A percentile compares a stretch with the other conserved stretches of the same genome.
Conservation (phyloP, 2,329 filamentous ascomycete genomes). For the Plenodomus tracheiphilus region DNA sequence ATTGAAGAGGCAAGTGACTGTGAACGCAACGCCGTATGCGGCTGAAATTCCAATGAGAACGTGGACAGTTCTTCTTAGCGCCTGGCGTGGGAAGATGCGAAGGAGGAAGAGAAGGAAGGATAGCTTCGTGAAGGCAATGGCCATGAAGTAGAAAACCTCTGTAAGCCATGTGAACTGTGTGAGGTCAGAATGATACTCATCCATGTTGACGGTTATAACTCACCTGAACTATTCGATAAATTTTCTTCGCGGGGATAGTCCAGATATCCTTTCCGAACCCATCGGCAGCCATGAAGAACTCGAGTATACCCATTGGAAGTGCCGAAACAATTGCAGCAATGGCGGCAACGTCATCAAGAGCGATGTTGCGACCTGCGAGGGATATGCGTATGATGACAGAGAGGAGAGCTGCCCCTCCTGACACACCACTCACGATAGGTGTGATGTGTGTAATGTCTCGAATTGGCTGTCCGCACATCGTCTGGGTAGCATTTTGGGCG, state of each 20-base stretch:
- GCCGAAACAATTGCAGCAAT: conserved; percentile 9
- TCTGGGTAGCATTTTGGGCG: conserved; percentile 43
- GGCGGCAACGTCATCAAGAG: conserved; percentile 15
- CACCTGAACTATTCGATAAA: conserved; percentile 5
- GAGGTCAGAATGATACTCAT: background rate
- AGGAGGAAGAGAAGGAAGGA: conserved; percentile 30
- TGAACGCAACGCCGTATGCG: conserved; percentile 22
- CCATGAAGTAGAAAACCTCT: conserved; percentile 34
- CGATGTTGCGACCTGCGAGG: conserved; percentile 6
- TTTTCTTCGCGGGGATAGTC: conserved; percentile 45
- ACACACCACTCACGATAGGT: conserved; percentile 27
- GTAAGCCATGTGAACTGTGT: conserved; percentile 16
- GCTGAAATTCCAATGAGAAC: conserved; percentile 8
- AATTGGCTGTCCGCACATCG: conserved; percentile 39
- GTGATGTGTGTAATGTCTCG: conserved; percentile 39
- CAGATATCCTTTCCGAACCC: conserved; percentile 58
- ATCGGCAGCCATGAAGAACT: conserved; percentile 8
- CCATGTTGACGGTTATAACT: background rate
- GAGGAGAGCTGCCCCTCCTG: conserved; percentile 23
- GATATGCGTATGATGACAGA: conserved; percentile 32
- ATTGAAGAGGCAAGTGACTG: conserved; percentile 21
- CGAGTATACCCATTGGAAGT: conserved; percentile 14
- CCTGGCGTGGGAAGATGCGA: conserved; percentile 29
- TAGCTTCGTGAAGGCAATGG: conserved; percentile 21
- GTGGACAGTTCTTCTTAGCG: conserved; percentile 17